Base-by-base conservation (phyloP, 2,329 filamentous ascomycete genomes). In the Cladosporium sp. region DNA sequence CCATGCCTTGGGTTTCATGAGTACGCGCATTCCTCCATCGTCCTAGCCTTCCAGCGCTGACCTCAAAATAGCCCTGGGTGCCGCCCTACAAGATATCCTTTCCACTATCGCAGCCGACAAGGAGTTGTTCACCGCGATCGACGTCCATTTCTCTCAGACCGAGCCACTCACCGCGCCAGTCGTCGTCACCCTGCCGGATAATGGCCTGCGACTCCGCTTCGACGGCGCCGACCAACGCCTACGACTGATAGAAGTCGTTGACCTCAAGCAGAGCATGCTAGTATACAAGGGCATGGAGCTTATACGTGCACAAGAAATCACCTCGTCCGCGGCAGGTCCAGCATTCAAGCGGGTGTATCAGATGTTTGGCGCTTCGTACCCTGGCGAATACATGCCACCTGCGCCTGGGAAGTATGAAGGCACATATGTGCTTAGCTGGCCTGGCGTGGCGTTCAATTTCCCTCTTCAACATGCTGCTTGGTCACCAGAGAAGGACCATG, bases 401-500 rank as follows among this genome's bases (percentile, higher is more conserved):
- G 71, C 74, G 6, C 68, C 77, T 1, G 78, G 77, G 3, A 75
- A 79, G 35, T 76, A 78, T 40, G 78, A 80, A 10, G 92, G 92
- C 15, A 88, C 85, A 20, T 99, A 97, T 69, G 86, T 96, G 34
- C 78, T 99, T 34, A 97, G 93, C 1, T 99, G 97, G 74, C 92
- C 93, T 0, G 94, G 94, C 0, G 86, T 99, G 28, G 91, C 93
- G 0, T 97, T 97, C 71, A 92, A 89, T 36, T 99, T 99, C 64
- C 86, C 90, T 0, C 78, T 97, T 28, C 81, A 86, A 50, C 78
- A 83, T 58, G 85, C 88, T 0, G 83, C 86, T 20, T 97, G 91
- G 79, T 90, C 89, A 3, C 82, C 87, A 1, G 80, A 84, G 54
- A 82, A 83, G 60, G 92, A 97, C 68, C 91, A 96, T 61, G 91